Percentiles rank a stretch among this genome's conserved stretches.
phyloP scores from a whole-genome alignment of 2,329 filamentous ascomycete genomes.

The Chlorencoelia australis region DNA sequence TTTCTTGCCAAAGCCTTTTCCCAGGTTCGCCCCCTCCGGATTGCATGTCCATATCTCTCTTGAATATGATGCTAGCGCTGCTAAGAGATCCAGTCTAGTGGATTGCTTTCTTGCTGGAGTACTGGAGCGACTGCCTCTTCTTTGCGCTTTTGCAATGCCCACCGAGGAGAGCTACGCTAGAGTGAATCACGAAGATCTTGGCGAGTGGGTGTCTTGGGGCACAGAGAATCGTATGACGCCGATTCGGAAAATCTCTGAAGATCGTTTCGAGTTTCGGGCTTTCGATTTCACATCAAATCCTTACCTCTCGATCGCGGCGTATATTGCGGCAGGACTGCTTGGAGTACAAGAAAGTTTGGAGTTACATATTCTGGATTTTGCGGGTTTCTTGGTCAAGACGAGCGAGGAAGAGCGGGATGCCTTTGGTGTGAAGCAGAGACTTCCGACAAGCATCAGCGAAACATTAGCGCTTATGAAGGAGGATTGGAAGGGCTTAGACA shows the following conservation, averaged over 20 bases:
- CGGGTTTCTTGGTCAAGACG: too few relatives aligned
- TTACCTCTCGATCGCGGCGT: background rate
- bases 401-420: too few relatives aligned
- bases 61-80: too few relatives aligned
- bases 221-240: background rate
- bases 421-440: too few relatives aligned
- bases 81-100: too few relatives aligned
- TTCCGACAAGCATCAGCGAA: too few relatives aligned
- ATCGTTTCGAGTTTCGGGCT: background rate
- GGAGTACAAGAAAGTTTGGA: too few relatives aligned
- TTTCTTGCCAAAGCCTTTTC: slow-evolving; percentile 1
- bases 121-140: background rate
- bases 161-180: background rate
- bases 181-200: background rate
- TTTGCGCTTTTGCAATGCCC: background rate
- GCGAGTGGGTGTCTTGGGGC: background rate
- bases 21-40: background rate
- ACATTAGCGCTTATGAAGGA: too few relatives aligned
- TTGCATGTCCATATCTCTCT: slow-evolving; percentile 2
- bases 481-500: too few relatives aligned
- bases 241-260: background rate
- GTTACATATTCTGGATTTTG: too few relatives aligned
- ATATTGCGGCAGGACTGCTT: background rate
- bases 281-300: slow-evolving; percentile 9
- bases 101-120: slow-evolving; percentile 1